Conservation (phyloP, 148 eudicot species). For the Diospyros kaki region DNA sequence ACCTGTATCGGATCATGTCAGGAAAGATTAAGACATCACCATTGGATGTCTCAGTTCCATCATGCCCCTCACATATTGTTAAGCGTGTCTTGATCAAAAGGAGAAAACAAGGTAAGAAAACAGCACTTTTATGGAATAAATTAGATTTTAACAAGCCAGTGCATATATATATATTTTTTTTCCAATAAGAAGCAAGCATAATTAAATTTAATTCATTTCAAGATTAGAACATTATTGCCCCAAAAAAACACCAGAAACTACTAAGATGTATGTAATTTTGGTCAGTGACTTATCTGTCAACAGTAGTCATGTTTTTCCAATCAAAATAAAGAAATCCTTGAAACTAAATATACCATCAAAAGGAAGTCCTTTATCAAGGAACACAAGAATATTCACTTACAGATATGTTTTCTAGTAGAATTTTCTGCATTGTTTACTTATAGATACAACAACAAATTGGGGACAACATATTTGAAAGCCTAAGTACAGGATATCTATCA, state of each 20-base stretch:
- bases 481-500: no score
- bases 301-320: background rate
- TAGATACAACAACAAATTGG: no score
- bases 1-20: constrained; percentile 99
- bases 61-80: constrained; percentile 97
- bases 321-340: background rate
- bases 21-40: constrained; percentile 98
- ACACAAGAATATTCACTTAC: no score
- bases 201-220: constrained; percentile 1
- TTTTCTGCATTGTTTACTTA: no score
- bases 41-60: constrained; percentile 97
- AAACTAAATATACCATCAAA: no score
- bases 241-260: background rate
- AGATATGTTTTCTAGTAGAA: no score
- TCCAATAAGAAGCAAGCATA: background rate
- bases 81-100: constrained; percentile 63
- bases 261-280: no score
- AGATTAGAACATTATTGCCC: background rate
- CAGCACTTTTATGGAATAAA: background rate
- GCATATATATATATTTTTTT: no score
- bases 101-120: constrained; percentile 12
- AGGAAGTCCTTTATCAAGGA: no score
- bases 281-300: background rate
- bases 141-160: background rate
- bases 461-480: no score